Percentiles rank a stretch among this genome's conserved stretches.
Conservation (phyloP, 306 rosid species). For the Prunus mume region DNA sequence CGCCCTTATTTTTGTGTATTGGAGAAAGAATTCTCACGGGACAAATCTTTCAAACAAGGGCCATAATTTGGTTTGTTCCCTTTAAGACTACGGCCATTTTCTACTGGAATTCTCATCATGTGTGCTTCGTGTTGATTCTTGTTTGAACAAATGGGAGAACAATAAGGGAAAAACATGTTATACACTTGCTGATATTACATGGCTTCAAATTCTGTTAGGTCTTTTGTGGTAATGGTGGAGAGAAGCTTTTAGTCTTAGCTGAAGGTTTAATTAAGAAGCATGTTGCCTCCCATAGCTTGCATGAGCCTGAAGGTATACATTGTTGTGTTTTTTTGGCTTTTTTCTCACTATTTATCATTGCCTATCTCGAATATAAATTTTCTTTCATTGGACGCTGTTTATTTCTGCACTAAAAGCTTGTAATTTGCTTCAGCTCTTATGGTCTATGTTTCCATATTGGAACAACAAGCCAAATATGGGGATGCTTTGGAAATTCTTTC, state of each 20-base stretch:
- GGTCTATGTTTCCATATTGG: conserved; percentile 87
- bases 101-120: neutral
- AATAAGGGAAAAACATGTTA: neutral
- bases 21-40: neutral
- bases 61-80: neutral
- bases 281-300: conserved; percentile 84
- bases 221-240: conserved; percentile 76
- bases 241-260: conserved; percentile 77
- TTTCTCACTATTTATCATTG: conserved; percentile 8
- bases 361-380: neutral
- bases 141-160: neutral
- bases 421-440: conserved; percentile 66
- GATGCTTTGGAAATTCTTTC: conserved; percentile 91
- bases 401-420: conserved; percentile 20
- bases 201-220: conserved; percentile 54
- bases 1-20: neutral
- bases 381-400: conserved; percentile 8
- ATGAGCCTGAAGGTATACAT: conserved; percentile 85
- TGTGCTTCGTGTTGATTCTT: neutral
- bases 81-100: neutral
- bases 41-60: neutral
- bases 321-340: neutral
- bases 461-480: conserved; percentile 87
- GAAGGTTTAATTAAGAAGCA: conserved; percentile 97
- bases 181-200: conserved; percentile 17